Evolutionary conservation across 345 rosid genomes (phyloP).

Genomic region (Populus davidiana): DNA sequence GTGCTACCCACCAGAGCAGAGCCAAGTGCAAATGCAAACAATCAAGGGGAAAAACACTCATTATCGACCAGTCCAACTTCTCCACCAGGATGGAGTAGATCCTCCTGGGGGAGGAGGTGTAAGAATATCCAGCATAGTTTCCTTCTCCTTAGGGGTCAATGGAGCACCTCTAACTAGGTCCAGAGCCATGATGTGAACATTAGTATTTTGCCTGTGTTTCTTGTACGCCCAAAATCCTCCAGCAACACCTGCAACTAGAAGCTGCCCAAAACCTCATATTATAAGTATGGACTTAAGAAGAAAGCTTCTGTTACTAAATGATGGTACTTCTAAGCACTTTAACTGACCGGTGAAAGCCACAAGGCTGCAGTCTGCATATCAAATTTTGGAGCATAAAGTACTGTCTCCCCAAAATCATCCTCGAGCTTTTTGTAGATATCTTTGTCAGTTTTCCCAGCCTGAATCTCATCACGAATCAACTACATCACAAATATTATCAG

Average conservation of each 20-base stretch:
- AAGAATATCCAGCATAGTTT: conserved; percentile 82
- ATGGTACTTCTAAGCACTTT: neutral
- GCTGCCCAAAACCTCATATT: conserved; percentile 27
- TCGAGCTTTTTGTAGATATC: conserved; percentile 89
- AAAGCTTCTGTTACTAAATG: neutral
- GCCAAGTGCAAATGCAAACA: neutral
- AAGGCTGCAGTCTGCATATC: conserved; percentile 89
- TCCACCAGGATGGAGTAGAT: conserved; percentile 50
- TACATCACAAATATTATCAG: conserved; percentile 29
- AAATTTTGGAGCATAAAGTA: conserved; percentile 89
- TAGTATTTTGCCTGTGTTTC: conserved; percentile 65
- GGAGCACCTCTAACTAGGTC: conserved; percentile 78
- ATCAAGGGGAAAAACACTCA: neutral
- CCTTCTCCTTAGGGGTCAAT: conserved; percentile 78
- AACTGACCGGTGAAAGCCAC: conserved; percentile 88
- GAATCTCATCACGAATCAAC: conserved; percentile 93
- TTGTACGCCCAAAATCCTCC: conserved; percentile 69
- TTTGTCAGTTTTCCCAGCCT: conserved; percentile 78
- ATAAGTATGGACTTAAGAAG: conserved; percentile 22
- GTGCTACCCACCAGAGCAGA: neutral
- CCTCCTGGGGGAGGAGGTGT: conserved; percentile 63
- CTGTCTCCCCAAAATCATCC: conserved; percentile 91
- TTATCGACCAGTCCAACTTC: conserved; percentile 38
- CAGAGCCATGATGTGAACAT: conserved; percentile 85
- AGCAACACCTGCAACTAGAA: conserved; percentile 64